A percentile compares a stretch with the other conserved stretches of the same genome.
Conservation (phyloP, 345 rosid species). For the Hibiscus trionum region DNA sequence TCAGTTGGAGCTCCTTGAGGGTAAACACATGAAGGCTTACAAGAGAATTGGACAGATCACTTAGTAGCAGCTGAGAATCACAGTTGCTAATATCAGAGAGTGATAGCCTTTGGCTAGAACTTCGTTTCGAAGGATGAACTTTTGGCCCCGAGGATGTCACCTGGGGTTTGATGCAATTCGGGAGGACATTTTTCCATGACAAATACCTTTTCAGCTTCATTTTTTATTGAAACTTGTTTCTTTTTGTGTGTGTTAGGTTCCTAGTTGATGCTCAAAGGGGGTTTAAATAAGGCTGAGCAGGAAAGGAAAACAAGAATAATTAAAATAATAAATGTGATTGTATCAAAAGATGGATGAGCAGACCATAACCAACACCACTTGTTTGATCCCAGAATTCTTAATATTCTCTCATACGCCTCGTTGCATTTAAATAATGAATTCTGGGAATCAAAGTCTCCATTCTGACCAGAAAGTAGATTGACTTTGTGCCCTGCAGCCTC, state of each 20-base stretch:
- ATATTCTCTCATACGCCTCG: background rate
- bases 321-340: background rate
- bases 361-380: constrained; percentile 1
- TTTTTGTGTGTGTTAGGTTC: background rate
- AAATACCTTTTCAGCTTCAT: constrained; percentile 3
- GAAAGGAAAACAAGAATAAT: background rate
- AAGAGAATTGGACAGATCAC: constrained; percentile 33
- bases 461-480: constrained; percentile 4
- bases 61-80: constrained; percentile 26
- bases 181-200: constrained; percentile 5
- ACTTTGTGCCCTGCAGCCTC: background rate
- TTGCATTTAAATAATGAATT: background rate
- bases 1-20: constrained; percentile 32
- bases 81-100: constrained; percentile 44
- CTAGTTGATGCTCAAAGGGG: background rate
- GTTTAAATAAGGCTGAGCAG: constrained; percentile 4
- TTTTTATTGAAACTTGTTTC: background rate
- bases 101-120: constrained; percentile 30
- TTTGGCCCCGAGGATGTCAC: background rate
- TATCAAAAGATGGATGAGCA: background rate
- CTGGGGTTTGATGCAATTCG: constrained; percentile 4
- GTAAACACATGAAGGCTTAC: constrained; percentile 47
- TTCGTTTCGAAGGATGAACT: constrained; percentile 9
- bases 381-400: background rate
- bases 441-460: background rate